These are phyloP conservation scores for Trametes cinnabarina DNA, from an alignment of 768 basidiomycete species.

Conservation along the genomic window DNA sequence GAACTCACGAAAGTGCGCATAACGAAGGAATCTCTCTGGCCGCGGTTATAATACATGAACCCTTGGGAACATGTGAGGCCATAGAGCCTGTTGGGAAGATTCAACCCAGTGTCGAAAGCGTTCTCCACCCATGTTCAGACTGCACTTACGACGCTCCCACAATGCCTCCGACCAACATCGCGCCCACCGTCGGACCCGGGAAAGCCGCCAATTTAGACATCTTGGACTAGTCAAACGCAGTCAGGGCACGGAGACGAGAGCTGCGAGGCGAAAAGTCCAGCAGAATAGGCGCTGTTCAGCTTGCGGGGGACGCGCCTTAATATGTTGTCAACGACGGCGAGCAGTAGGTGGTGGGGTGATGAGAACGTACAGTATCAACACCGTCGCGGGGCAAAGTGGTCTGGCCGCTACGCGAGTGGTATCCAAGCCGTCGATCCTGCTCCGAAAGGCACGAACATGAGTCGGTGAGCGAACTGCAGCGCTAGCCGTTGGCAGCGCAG, in stretches of 20 bases:
- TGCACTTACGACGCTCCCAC: slow-evolving; percentile 5
- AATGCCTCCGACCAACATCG: slow-evolving; percentile 7
- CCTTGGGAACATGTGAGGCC: slow-evolving; percentile 9
- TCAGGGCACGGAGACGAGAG: neutral
- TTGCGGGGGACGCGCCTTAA: neutral
- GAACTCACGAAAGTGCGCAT: neutral
- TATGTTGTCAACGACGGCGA: neutral
- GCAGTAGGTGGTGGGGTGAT: neutral
- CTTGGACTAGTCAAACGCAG: neutral
- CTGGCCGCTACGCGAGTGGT: neutral
- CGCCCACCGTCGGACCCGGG: slow-evolving; percentile 5
- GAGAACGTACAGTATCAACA: neutral
- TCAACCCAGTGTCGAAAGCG: neutral
- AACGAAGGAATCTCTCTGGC: neutral
- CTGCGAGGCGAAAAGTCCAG: neutral
- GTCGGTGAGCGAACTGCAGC: neutral
- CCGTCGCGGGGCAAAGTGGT: neutral
- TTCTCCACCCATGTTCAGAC: neutral
- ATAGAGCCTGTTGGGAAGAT: neutral
- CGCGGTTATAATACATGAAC: slow-evolving; percentile 6
- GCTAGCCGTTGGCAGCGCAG: neutral
- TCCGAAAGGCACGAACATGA: neutral
- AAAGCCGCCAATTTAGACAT: neutral
- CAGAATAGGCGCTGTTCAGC: neutral
- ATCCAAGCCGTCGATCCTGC: neutral